Evolutionary conservation across 139 green algal genomes (phyloP).

Genomic region (Trebouxia sp.): DNA sequence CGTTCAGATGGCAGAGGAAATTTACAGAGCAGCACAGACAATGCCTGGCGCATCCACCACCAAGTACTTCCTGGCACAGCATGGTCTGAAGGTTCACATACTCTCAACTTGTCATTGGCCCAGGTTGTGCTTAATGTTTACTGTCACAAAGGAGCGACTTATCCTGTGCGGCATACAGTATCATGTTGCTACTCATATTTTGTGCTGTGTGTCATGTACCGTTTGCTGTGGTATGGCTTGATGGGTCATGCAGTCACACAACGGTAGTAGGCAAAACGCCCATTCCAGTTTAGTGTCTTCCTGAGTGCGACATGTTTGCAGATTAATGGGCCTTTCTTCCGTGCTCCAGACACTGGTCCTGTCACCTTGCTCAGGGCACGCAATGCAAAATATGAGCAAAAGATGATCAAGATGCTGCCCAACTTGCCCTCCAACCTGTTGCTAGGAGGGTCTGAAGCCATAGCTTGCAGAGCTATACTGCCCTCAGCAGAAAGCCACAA

Average conservation of each 20-base stretch:
- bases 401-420: constrained; percentile 12
- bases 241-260: background rate
- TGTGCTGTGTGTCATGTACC: background rate
- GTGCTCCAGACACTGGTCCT: constrained; percentile 5
- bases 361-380: background rate
- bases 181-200: background rate
- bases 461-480: background rate
- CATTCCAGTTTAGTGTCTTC: background rate
- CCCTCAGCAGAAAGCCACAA: background rate
- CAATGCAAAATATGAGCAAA: background rate
- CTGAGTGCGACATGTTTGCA: background rate
- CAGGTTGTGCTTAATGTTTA: background rate
- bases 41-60: background rate
- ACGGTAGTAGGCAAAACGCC: too few relatives aligned
- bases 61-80: background rate
- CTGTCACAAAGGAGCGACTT: background rate
- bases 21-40: background rate
- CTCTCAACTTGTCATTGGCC: background rate
- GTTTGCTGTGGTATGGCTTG: background rate
- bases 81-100: background rate
- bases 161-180: background rate
- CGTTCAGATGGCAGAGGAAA: background rate
- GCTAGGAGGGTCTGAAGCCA: constrained; percentile 4
- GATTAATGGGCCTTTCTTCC: background rate
- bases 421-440: background rate